phyloP scores from a whole-genome alignment of 2,329 filamentous ascomycete genomes.

The Sarocladiaceae sp. region DNA sequence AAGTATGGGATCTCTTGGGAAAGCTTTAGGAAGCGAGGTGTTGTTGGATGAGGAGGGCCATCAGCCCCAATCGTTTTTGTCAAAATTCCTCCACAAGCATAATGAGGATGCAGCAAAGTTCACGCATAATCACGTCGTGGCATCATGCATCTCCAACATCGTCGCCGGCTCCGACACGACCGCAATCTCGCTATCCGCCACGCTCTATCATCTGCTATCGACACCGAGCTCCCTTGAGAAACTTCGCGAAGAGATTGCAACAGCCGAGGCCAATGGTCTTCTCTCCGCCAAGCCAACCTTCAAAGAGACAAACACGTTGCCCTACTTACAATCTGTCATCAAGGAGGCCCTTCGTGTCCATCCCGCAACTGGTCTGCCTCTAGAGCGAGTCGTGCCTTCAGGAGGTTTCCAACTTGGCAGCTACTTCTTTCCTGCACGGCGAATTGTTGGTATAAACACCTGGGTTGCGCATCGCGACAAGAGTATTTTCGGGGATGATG shows the following conservation, averaged over 20 bases:
- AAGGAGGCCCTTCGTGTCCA: conserved; percentile 50
- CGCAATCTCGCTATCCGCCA: conserved; percentile 38
- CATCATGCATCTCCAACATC: conserved; percentile 27
- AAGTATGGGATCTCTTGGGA: too few relatives aligned
- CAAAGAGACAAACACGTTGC: conserved; percentile 35
- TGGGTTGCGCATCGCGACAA: conserved; percentile 31
- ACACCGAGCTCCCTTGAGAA: conserved; percentile 18
- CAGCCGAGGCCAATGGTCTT: conserved; percentile 10
- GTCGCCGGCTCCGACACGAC: conserved; percentile 41
- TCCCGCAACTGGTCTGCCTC: conserved; percentile 41
- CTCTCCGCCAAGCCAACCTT: conserved; percentile 22
- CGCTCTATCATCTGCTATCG: conserved; percentile 40
- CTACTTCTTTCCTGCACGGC: conserved; percentile 23
- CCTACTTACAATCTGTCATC: conserved; percentile 49
- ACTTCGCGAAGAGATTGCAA: conserved; percentile 20
- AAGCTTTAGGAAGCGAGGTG: too few relatives aligned
- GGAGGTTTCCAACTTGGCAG: conserved; percentile 37
- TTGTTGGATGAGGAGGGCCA: too few relatives aligned
- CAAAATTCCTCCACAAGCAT: conserved; percentile 28
- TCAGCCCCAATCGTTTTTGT: conserved; percentile 18
- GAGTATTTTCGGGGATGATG: conserved; percentile 27
- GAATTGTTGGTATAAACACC: conserved; percentile 29
- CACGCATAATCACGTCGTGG: conserved; percentile 29
- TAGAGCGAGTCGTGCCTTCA: conserved; percentile 43
- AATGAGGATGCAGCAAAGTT: conserved; percentile 37